phyloP scores from a whole-genome alignment of 2,329 filamentous ascomycete species.

The Ceratocystis albifundus region DNA sequence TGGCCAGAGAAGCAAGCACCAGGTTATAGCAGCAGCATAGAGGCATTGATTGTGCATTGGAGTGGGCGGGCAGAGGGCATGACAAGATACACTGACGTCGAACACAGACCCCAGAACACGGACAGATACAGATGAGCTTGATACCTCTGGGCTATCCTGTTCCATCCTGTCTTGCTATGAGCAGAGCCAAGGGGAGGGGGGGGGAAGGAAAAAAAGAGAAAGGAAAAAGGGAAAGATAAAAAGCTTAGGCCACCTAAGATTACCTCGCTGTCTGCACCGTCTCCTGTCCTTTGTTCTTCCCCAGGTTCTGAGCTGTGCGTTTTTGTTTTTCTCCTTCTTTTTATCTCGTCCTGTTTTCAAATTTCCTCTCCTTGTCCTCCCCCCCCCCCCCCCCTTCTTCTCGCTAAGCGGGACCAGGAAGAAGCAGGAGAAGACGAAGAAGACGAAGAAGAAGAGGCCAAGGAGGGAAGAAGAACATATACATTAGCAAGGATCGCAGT shows the following conservation, averaged over 20 bases:
- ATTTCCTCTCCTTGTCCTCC: too few relatives aligned
- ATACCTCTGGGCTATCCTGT: background rate
- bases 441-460: background rate
- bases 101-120: background rate
- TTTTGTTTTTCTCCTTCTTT: background rate
- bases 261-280: background rate
- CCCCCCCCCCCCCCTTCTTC: background rate
- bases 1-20: background rate
- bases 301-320: slow-evolving; percentile 8
- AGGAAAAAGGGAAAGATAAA: background rate
- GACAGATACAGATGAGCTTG: slow-evolving; percentile 4
- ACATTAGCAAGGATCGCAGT: slow-evolving; percentile 4
- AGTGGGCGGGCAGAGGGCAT: background rate
- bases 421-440: too few relatives aligned
- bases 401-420: background rate
- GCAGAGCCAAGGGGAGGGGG: background rate
- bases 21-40: background rate
- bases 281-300: background rate
- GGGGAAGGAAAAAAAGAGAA: background rate
- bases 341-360: slow-evolving; percentile 1
- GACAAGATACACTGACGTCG: background rate
- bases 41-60: background rate
- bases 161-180: background rate
- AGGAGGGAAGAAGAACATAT: background rate
- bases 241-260: slow-evolving; percentile 3